Base-by-base conservation (phyloP, 1,284 basidiomycete species). In the Ganoderma multipileum region DNA sequence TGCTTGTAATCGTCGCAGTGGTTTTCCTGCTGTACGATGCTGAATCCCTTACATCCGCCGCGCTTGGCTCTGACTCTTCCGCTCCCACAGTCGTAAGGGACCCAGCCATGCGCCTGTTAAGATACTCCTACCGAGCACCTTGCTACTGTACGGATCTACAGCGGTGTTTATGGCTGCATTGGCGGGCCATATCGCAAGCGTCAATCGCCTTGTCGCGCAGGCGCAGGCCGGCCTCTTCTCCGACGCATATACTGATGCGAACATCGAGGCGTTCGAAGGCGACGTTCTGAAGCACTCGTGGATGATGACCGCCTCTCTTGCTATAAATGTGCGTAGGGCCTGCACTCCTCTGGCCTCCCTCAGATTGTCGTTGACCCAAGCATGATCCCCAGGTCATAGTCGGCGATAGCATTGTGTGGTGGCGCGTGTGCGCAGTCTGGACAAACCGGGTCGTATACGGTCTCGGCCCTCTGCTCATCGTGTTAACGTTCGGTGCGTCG, bases 351-450 rank as follows among this genome's bases (percentile, higher is more conserved):
- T 4, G n/a, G 2, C 4, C 20, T 1, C 3, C 9, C 3, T 0
- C 7, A 3, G 26, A 26, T 8, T 41, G n/a, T 26, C 2, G 23
- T 23, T 59, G 8, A 59, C 38, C 4, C 3, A 12, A 4, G 12
- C 9, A 26, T 26, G 11, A n/a, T n/a, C 0, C 3, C 36, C 9
- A 59, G 57, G 3, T 59, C 57, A 20, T 59, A 6, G 9, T 59
- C 36, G 57, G 57, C 23, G 57, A 59, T n/a, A 59, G 57, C 36
- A 59, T 59, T n/a, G 57, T 59, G 8, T 59, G 57, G 57, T 59
- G 57, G 57, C 57, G 57, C 36, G 57, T 36, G 9, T 59, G 57
- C 57, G 57, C 36, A 0, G 33, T 59, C 33, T 59, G 57, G 57
- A 39, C 20, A 7, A 38, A 41, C 38, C 20, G 36, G 20, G 20